Conservation (phyloP, 805 yeast species). For the Starmerella apis region DNA sequence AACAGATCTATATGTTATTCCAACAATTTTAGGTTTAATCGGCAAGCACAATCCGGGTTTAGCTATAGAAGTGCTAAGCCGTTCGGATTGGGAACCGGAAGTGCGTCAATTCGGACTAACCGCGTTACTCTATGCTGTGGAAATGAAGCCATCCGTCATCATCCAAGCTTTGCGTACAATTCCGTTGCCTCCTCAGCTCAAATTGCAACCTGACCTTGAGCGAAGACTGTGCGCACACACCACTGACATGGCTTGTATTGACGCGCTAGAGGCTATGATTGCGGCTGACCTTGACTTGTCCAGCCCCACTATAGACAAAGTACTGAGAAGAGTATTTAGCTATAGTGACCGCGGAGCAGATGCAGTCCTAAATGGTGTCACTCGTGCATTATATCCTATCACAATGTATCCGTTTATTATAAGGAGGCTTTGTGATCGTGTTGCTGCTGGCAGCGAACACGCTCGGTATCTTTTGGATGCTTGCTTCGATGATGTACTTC, state of each 20-base stretch:
- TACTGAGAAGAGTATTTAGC: constrained; percentile 15
- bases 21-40: background rate
- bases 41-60: background rate
- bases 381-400: constrained; percentile 1
- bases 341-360: constrained; percentile 16
- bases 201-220: constrained; percentile 8
- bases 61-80: background rate
- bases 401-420: constrained; percentile 22
- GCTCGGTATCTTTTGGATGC: constrained; percentile 9
- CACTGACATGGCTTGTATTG: background rate
- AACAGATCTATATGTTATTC: constrained; percentile 5
- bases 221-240: background rate
- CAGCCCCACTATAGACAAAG: constrained; percentile 4
- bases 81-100: background rate
- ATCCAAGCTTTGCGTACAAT: background rate
- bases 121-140: constrained; percentile 5
- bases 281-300: background rate
- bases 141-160: background rate
- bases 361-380: background rate
- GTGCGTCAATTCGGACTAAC: constrained; percentile 4
- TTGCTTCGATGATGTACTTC: constrained; percentile 16
- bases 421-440: constrained; percentile 12
- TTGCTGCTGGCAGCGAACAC: background rate
- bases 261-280: background rate
- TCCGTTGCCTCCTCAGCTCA: constrained; percentile 2